A percentile compares a stretch with the other conserved stretches of the same genome.
phyloP scores from a whole-genome alignment of 371 early-diverging fungal species.

The Apophysomyces trapeziformis region DNA sequence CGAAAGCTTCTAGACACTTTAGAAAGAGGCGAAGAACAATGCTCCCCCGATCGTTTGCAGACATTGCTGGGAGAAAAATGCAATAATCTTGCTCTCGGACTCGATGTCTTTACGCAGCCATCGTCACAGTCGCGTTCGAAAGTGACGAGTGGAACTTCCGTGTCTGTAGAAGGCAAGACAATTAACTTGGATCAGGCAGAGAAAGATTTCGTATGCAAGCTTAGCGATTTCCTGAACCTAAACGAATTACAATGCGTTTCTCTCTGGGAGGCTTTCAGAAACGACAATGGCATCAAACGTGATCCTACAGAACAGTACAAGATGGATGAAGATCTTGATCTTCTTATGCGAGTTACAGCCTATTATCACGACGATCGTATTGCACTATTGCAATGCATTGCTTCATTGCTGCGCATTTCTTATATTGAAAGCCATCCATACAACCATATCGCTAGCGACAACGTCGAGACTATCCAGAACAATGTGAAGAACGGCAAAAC shows the following conservation, averaged over 20 bases:
- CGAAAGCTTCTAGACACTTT: constrained; percentile 49
- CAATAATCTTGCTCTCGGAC: constrained; percentile 33
- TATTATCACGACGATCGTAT: constrained; percentile 48
- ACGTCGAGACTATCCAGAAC: constrained; percentile 19
- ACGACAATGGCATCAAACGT: constrained; percentile 11
- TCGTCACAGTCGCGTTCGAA: constrained; percentile 41
- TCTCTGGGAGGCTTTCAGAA: constrained; percentile 39
- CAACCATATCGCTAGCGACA: constrained; percentile 29
- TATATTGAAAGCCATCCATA: constrained; percentile 32
- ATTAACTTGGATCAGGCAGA: constrained; percentile 38
- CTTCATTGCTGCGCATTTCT: constrained; percentile 40
- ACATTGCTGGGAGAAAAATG: constrained; percentile 47
- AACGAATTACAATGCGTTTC: constrained; percentile 42
- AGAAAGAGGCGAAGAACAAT: constrained; percentile 48
- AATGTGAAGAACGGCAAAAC: constrained; percentile 15
- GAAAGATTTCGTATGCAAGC: constrained; percentile 35
- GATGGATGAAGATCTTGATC: constrained; percentile 25
- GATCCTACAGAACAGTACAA: constrained; percentile 6
- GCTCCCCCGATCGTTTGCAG: constrained; percentile 48
- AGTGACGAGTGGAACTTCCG: constrained; percentile 25
- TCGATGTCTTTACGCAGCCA: constrained; percentile 38
- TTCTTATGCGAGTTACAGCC: constrained; percentile 22
- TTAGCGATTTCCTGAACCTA: constrained; percentile 33
- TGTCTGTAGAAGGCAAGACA: constrained; percentile 39
- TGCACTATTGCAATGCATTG: constrained; percentile 40